Conservation (phyloP, 345 rosid genomes). For the Microcos paniculata region DNA sequence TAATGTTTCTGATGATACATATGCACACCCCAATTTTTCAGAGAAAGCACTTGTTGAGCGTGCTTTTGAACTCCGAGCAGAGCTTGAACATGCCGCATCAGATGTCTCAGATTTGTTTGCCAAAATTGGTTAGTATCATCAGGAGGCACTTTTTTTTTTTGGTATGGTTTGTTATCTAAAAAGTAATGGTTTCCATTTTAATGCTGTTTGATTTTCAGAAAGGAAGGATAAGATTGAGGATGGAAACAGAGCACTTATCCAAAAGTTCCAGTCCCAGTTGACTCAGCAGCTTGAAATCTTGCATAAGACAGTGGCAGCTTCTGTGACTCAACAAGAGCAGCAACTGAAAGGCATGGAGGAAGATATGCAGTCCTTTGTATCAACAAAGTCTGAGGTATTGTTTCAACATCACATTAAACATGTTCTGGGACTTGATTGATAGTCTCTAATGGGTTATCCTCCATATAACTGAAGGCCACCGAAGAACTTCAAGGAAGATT, state of each 20-base stretch:
- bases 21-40: constrained; percentile 28
- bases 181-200: constrained; percentile 14
- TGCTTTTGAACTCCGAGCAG: constrained; percentile 80
- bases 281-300: constrained; percentile 82
- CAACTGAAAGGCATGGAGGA: constrained; percentile 91
- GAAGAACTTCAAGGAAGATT: constrained; percentile 80
- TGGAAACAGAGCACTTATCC: constrained; percentile 68
- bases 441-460: constrained; percentile 14
- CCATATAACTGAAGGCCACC: constrained; percentile 59
- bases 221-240: constrained; percentile 94
- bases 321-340: constrained; percentile 85
- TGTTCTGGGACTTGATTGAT: background rate
- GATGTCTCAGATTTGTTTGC: constrained; percentile 84
- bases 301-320: constrained; percentile 84
- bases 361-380: constrained; percentile 92
- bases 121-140: constrained; percentile 67
- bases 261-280: constrained; percentile 76
- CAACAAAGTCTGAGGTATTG: constrained; percentile 74
- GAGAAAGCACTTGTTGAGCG: constrained; percentile 84
- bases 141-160: constrained; percentile 6
- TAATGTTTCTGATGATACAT: background rate
- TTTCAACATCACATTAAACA: background rate
- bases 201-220: constrained; percentile 49
- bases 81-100: constrained; percentile 83
- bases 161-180: constrained; percentile 1